Evolutionary conservation across 2,329 filamentous ascomycete species (phyloP).

Genomic region (Penicillium sp.): DNA sequence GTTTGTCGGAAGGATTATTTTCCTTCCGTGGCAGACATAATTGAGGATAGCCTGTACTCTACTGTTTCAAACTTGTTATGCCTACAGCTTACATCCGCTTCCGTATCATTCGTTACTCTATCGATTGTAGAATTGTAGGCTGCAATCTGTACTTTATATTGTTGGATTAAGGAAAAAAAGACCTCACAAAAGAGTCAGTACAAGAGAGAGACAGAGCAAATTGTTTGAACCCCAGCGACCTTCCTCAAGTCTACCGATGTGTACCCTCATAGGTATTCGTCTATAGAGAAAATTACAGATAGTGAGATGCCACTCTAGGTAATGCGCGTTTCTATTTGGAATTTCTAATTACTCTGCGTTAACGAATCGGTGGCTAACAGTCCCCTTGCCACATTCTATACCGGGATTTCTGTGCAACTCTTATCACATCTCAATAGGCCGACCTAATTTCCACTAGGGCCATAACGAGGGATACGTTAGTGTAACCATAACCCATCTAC

Average conservation of each 20-base stretch:
- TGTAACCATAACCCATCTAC: not conserved
- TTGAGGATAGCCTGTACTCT: constrained; percentile 11
- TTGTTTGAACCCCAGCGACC: not conserved
- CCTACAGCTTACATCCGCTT: not conserved
- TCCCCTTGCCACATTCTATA: not conserved
- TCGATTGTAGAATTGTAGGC: not conserved
- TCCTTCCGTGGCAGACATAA: not conserved
- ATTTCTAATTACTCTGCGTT: not conserved
- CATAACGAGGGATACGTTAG: not conserved
- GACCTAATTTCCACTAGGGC: not conserved
- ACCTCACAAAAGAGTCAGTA: no score
- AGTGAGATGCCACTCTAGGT: not conserved
- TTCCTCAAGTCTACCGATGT: not conserved
- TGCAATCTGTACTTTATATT: no score
- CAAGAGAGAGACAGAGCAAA: not conserved
- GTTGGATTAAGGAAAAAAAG: not conserved
- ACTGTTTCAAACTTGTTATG: not conserved
- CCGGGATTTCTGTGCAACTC: not conserved
- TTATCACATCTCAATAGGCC: not conserved
- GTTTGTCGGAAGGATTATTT: constrained; percentile 1
- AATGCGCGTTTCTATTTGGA: not conserved
- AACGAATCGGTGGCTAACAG: not conserved
- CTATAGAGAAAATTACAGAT: not conserved
- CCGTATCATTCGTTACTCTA: not conserved
- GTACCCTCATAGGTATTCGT: not conserved